phyloP scores from a whole-genome alignment of 768 basidiomycete species.

The Tulasnella calospora region DNA sequence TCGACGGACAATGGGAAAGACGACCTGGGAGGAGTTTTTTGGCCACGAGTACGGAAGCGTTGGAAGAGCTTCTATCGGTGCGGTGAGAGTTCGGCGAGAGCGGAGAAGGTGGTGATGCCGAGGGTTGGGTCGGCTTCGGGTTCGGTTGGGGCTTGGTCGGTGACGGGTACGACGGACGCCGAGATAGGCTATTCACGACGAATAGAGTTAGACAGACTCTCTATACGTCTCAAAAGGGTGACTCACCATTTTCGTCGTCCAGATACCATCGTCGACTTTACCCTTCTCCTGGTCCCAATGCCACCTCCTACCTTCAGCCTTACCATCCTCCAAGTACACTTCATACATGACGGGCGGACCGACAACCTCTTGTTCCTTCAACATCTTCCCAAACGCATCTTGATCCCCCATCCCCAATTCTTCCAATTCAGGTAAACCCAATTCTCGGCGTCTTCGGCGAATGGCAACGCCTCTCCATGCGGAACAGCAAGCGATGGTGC shows the following conservation, averaged over 20 bases:
- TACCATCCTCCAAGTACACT: background rate
- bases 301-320: background rate
- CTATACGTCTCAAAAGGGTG: too few relatives aligned
- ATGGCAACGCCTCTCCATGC: background rate
- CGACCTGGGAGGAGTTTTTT: background rate
- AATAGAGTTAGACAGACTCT: too few relatives aligned
- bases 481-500: background rate
- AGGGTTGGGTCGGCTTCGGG: too few relatives aligned
- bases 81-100: background rate
- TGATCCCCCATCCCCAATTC: background rate
- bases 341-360: background rate
- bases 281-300: background rate
- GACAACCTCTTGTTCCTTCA: background rate
- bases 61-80: background rate
- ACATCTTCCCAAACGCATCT: background rate
- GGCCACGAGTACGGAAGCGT: background rate
- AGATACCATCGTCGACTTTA: too few relatives aligned
- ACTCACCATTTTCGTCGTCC: too few relatives aligned
- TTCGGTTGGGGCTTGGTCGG: too few relatives aligned
- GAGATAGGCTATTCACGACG: too few relatives aligned
- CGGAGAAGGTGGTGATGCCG: background rate
- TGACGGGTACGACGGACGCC: too few relatives aligned
- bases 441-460: background rate
- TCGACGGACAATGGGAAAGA: background rate
- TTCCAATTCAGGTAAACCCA: background rate